Conservation (phyloP, 768 basidiomycete species). For the Gautieria morchelliformis region DNA sequence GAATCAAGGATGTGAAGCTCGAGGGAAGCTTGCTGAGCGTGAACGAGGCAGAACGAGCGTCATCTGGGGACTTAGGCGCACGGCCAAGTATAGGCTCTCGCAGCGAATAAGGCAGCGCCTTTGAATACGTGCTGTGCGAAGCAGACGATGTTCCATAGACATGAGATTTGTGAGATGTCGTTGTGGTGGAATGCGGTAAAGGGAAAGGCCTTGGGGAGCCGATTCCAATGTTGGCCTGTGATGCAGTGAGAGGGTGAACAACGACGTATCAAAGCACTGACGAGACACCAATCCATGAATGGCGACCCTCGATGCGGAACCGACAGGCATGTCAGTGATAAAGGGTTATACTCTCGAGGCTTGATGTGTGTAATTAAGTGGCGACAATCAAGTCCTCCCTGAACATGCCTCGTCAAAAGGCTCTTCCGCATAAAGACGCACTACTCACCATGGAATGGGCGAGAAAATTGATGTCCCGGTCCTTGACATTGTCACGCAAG, state of each 20-base stretch:
- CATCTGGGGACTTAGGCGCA: neutral
- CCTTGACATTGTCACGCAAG: constrained; percentile 53
- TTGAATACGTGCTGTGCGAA: constrained; percentile 7
- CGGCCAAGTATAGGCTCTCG: constrained; percentile 29
- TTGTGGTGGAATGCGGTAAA: constrained; percentile 6
- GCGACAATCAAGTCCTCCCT: constrained; percentile 88
- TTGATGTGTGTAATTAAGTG: constrained; percentile 82
- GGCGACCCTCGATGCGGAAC: constrained; percentile 96
- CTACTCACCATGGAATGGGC: constrained; percentile 79
- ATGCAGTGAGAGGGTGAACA: neutral
- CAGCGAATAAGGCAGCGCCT: constrained; percentile 28
- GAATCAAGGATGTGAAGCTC: constrained; percentile 77
- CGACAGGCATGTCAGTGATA: constrained; percentile 80
- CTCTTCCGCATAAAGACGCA: neutral
- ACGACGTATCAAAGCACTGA: constrained; percentile 27
- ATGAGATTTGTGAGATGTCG: neutral
- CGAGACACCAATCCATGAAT: constrained; percentile 99
- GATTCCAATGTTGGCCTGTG: constrained; percentile 83
- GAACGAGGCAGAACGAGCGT: constrained; percentile 12
- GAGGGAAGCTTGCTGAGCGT: constrained; percentile 64
- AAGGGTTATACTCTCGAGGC: constrained; percentile 73
- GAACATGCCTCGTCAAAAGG: neutral
- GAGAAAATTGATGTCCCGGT: constrained; percentile 82
- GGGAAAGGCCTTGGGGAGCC: constrained; percentile 31
- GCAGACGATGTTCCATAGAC: neutral